These are phyloP conservation scores for Pyrenula aspistea DNA, from an alignment of 495 filamentous ascomycete genomes.

Conservation along the genomic window DNA sequence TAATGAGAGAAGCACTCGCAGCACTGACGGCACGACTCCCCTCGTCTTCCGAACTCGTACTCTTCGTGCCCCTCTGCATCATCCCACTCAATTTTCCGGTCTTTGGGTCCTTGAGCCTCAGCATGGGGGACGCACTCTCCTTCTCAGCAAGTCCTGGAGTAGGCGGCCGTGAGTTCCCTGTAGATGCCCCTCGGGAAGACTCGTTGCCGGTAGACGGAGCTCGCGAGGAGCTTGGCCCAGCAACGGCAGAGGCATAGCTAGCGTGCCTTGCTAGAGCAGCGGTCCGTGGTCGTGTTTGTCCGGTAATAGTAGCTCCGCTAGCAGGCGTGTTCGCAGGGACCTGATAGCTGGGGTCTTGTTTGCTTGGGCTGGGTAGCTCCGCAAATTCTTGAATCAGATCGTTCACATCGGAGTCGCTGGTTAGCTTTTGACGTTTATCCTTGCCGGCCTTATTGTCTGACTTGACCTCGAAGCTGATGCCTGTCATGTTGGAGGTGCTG, in stretches of 20 bases:
- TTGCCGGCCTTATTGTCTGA: slow-evolving; percentile 3
- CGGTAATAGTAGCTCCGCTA: background rate
- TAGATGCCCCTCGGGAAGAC: background rate
- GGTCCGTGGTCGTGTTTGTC: slow-evolving; percentile 1
- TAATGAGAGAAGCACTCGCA: slow-evolving; percentile 7
- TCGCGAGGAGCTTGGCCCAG: slow-evolving; percentile 17
- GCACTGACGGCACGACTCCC: slow-evolving; percentile 9
- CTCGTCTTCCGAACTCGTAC: slow-evolving; percentile 4
- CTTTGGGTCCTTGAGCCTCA: slow-evolving; percentile 16
- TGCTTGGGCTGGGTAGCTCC: slow-evolving; percentile 21
- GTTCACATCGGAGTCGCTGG: slow-evolving; percentile 29
- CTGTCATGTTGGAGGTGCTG: slow-evolving; percentile 29
- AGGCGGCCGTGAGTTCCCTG: slow-evolving; percentile 5
- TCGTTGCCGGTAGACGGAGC: background rate
- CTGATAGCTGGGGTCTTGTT: slow-evolving; percentile 26
- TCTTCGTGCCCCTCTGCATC: slow-evolving; percentile 9
- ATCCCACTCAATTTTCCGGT: slow-evolving; percentile 21
- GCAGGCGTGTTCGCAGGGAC: slow-evolving; percentile 30
- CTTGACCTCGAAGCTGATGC: slow-evolving; percentile 18
- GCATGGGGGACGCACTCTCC: slow-evolving; percentile 12
- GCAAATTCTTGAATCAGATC: slow-evolving; percentile 22
- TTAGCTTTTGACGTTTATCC: slow-evolving; percentile 15
- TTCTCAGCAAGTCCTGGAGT: slow-evolving; percentile 9
- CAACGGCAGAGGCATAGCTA: slow-evolving; percentile 18
- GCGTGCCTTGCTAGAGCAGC: slow-evolving; percentile 13